Base-by-base conservation (phyloP, 192 early-diverging fungal genomes). In the Dispira parvispora region DNA sequence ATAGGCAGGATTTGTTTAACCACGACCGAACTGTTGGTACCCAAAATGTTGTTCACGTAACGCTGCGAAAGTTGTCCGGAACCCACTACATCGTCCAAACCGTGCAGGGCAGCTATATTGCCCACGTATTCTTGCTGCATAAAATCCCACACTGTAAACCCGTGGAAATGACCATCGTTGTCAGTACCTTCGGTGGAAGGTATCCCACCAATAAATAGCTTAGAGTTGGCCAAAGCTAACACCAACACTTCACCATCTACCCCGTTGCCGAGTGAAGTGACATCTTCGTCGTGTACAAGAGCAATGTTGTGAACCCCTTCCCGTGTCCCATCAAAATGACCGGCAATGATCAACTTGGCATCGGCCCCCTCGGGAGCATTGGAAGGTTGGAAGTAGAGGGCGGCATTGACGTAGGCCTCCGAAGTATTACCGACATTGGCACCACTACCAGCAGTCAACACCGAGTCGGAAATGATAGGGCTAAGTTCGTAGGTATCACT, bases 191-290 rank as follows among this genome's bases (percentile, higher is more conserved):
- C 16, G 11, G 46, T 45, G n/a, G 62, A 28, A 28, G 81, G 75
- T 18, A 64, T 63, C 23, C 84, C 80, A 47, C 81, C 81, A 28
- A 83, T 71, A 58, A 78, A 80, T 45, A 85, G 71, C 45, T 73
- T 46, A 61, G 81, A 71, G 38, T 80, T 68, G 23, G 71, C 69
- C 10, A 78, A 70, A 45, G 69, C 69, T 44, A 86, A 63, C 10
- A 69, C 57, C 63, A 69, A 71, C 16, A 86, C 71, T 45, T 77
- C 68, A 28, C 80, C 83, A 52, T 69, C 46, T 20, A 79, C 50
- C 18, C 58, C 64, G 25, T 57, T 63, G 4, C 72, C 43, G 10
- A 84, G 58, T 18, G 56, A 68, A n/a, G 46, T 49, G 76, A 76
- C 78, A 49, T 63, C 68, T 45, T 71, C 68, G 50, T 78, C 57